Base-by-base conservation (phyloP, 164 flowering plant genomes). In the Magnolia changhungtana region DNA sequence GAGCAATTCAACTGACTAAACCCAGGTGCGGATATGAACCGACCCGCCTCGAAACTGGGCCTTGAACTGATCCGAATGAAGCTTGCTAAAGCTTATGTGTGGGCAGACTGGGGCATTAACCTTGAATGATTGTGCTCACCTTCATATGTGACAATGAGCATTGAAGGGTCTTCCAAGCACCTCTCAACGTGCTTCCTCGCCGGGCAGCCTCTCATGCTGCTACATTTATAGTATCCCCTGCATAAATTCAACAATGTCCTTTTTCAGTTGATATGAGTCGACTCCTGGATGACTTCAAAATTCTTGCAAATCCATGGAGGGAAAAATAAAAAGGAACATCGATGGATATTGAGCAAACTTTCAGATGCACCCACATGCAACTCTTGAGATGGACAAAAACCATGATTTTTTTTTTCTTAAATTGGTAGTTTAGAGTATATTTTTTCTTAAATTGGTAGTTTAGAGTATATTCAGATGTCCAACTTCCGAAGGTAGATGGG, bases 171-270 rank as follows among this genome's bases (percentile, higher is more conserved):
- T 78, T 92, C 97, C 85, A 90, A 84, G 87, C 93, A 90, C 82
- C 98, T 85, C 86, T 94, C 98, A 3, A 94, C 98, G 76, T 94
- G 98, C 84, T 94, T 94, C 83, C 98, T 91, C 23, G 98, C 97
- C 2, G 97, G 98, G 80, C 98, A 94, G 50, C 98, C 98, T 82
- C 97, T 87, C 91, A 89, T 87, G 85, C 93, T 92, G 85, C 98
- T 94, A 80, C 98, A 94, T 78, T 94, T 94, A 71, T 94, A 94
- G 80, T 94, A 94, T 79, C 98, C 98, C 87, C 98, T 94, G 89
- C 87, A 87, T 29, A 81, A 69, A 58, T 77, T 68, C 20, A 65
- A 23, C 37, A 63, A 20, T 29, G 49, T 19, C 7, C 18, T 24
- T 31, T 27, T 23, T 73, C 19, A 76, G 70, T 69, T 10, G 4